Percentiles rank a stretch among this genome's conserved stretches.
Evolutionary conservation across 2,329 filamentous ascomycete species (phyloP).

Genomic region (Curvularia verruculosa): DNA sequence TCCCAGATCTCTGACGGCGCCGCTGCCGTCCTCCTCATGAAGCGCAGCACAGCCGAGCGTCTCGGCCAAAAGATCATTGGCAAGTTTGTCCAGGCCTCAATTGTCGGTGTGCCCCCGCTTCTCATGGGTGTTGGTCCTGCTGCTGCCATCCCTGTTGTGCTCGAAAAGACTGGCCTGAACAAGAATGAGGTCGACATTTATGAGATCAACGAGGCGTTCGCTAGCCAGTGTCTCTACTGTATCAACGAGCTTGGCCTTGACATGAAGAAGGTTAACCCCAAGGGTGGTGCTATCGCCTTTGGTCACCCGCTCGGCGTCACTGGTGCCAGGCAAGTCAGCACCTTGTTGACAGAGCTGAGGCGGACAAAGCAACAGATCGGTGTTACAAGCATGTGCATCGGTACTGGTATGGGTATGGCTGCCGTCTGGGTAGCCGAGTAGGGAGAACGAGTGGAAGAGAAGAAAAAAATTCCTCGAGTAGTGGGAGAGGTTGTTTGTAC

Average conservation of each 20-base stretch:
- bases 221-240: constrained; percentile 92
- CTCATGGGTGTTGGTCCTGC: constrained; percentile 97
- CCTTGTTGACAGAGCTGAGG: constrained; percentile 86
- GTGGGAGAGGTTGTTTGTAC: background rate
- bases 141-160: constrained; percentile 91
- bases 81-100: constrained; percentile 84
- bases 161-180: constrained; percentile 83
- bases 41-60: constrained; percentile 84
- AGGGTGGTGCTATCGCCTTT: constrained; percentile 95
- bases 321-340: constrained; percentile 90
- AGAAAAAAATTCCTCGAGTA: background rate
- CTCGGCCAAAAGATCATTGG: constrained; percentile 89
- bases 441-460: constrained; percentile 1
- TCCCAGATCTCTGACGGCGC: constrained; percentile 93
- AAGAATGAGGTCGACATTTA: constrained; percentile 91
- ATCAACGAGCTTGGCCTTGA: constrained; percentile 85
- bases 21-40: constrained; percentile 94
- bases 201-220: constrained; percentile 99
- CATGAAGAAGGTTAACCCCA: constrained; percentile 89
- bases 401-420: constrained; percentile 96
- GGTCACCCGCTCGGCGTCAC: constrained; percentile 95
- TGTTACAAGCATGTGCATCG: constrained; percentile 94
- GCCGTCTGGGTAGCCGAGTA: constrained; percentile 96
- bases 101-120: constrained; percentile 88
- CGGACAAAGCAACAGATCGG: constrained; percentile 84